Base-by-base conservation (phyloP, 306 rosid genomes). In the Pachyrhizus erosus region DNA sequence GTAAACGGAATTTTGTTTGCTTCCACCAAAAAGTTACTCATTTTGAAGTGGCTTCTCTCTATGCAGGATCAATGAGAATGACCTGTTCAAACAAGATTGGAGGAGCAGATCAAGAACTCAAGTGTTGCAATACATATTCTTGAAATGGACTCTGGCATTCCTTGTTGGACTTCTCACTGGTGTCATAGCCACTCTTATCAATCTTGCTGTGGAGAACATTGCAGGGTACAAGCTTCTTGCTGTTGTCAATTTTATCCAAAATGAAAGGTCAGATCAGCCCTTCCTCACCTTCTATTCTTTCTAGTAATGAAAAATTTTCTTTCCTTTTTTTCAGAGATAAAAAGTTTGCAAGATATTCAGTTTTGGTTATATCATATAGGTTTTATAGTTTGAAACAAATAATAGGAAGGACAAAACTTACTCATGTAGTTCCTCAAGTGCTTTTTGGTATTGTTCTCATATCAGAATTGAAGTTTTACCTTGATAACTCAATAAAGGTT, bases 141-240 rank as follows among this genome's bases (percentile, higher is more conserved):
- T 81, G 75, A 94, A 94, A 84, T 94, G 98, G 98, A 34, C 77
- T 12, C 82, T 94, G 73, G 96, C 97, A 18, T 91, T 73, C 60
- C 94, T 94, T 34, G 94, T 94, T 57, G 97, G 98, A 66, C 94
- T 94, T 55, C 91, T 94, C 7, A 94, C 98, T 0, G 97, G 98
- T 11, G 40, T 94, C 52, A 88, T 89, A 49, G 97, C 98, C 62
- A 91, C 98, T 26, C 84, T 94, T 65, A 94, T 94, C 85, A 94
- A 94, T 84, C 94, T 94, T 49, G 93, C 98, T 9, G 67, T 89
- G 51, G 98, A 94, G 91, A 94, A 94, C 73, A 89, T 94, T 80
- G 96, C 98, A 0, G 98, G 97, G 3, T 94, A 85, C 87, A 94
- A 94, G 91, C 90, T 94, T 83, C 94, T 91, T 4, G 88, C 88